phyloP scores from a whole-genome alignment of 345 rosid genomes.

The Brassica juncea region DNA sequence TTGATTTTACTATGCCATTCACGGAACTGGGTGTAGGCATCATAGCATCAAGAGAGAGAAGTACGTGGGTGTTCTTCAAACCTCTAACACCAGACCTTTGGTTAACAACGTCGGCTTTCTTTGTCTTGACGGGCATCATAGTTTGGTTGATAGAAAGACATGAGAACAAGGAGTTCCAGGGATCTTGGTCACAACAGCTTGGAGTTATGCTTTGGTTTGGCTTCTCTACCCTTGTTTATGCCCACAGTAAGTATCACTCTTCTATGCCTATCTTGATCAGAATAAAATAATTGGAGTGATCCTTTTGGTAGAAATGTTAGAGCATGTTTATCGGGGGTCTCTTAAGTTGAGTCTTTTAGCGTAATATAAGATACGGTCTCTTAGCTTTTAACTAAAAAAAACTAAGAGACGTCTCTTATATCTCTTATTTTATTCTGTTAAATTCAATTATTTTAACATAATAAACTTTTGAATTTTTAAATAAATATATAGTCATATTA shows the following conservation, averaged over 20 bases:
- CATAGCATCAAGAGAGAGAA: constrained; percentile 41
- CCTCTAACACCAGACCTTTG: constrained; percentile 55
- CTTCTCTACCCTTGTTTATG: constrained; percentile 56
- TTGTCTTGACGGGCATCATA: constrained; percentile 46
- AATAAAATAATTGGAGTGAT: no score
- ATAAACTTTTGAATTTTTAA: no score
- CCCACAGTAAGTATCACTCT: constrained; percentile 45
- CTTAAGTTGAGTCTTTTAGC: no score
- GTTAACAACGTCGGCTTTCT: constrained; percentile 45
- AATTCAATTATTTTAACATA: no score
- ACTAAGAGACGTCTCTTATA: no score
- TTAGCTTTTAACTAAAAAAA: no score
- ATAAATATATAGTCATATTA: no score
- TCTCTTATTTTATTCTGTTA: no score
- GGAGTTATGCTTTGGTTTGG: constrained; percentile 48
- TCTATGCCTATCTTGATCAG: no score
- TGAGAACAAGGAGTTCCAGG: constrained; percentile 45
- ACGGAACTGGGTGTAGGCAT: constrained; percentile 49
- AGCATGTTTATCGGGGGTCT: no score
- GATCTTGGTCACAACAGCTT: constrained; percentile 44
- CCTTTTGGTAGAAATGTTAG: no score
- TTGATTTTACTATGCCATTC: constrained; percentile 55
- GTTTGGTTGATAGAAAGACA: constrained; percentile 57
- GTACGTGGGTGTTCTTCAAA: constrained; percentile 55
- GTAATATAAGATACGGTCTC: no score